A percentile compares a stretch with the other conserved stretches of the same genome.
phyloP scores from a whole-genome alignment of 2,329 filamentous ascomycete genomes.

The Arthroderma sp. region DNA sequence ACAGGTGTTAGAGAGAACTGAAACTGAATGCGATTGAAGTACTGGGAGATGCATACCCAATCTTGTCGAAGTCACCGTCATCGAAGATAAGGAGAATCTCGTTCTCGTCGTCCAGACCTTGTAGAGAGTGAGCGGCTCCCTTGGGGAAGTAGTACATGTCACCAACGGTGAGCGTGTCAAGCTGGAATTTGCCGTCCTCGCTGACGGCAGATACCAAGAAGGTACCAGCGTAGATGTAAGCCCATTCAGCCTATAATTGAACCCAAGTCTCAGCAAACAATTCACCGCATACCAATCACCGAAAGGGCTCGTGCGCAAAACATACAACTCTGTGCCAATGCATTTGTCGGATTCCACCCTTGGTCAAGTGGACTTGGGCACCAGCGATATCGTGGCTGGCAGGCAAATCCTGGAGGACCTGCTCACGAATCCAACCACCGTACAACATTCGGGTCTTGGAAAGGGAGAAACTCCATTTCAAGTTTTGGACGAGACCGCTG shows the following conservation, averaged over 20 bases:
- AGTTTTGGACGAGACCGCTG: slow-evolving; percentile 51
- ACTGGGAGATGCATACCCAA: slow-evolving; percentile 35
- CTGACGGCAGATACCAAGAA: slow-evolving; percentile 51
- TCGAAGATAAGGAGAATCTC: slow-evolving; percentile 57
- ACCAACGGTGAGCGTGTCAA: slow-evolving; percentile 46
- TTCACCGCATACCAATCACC: not conserved
- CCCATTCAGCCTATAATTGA: slow-evolving; percentile 49
- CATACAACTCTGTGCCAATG: slow-evolving; percentile 57
- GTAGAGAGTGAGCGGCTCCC: slow-evolving; percentile 51
- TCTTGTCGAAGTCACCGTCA: slow-evolving; percentile 53
- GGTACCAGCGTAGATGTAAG: slow-evolving; percentile 48
- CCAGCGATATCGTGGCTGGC: slow-evolving; percentile 54
- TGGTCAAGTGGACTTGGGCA: slow-evolving; percentile 56
- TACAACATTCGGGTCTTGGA: slow-evolving; percentile 51
- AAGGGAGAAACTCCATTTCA: slow-evolving; percentile 60
- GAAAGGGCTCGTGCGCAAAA: slow-evolving; percentile 8
- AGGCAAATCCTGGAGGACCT: slow-evolving; percentile 55
- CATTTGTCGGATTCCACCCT: slow-evolving; percentile 53
- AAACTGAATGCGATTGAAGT: not conserved
- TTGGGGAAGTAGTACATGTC: slow-evolving; percentile 61
- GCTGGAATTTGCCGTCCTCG: slow-evolving; percentile 46
- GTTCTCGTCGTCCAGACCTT: slow-evolving; percentile 53
- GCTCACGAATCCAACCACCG: slow-evolving; percentile 55
- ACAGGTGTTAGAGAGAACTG: not conserved
- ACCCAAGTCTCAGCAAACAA: slow-evolving; percentile 1